phyloP scores from a whole-genome alignment of 805 yeast species.

The Teunomyces lycoperdinae region DNA sequence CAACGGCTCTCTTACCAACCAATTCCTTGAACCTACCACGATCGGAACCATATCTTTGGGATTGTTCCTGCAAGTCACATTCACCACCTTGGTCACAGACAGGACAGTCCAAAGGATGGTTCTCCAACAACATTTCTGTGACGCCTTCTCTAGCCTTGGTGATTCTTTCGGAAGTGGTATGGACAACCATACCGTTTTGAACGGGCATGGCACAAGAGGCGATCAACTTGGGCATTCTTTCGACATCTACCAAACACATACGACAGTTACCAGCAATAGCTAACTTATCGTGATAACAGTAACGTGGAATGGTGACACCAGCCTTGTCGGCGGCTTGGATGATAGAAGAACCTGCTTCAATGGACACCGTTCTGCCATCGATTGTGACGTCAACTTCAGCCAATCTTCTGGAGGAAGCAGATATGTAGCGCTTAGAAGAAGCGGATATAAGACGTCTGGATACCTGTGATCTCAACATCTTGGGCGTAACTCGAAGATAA shows the following conservation, averaged over 20 bases:
- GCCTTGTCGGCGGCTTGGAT: conserved; percentile 92
- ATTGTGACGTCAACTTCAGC: conserved; percentile 58
- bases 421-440: conserved; percentile 26
- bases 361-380: conserved; percentile 72
- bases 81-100: conserved; percentile 95
- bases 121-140: conserved; percentile 81
- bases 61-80: conserved; percentile 88
- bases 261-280: conserved; percentile 92
- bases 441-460: conserved; percentile 7
- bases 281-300: conserved; percentile 87
- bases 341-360: conserved; percentile 84
- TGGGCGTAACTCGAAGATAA: conserved; percentile 1
- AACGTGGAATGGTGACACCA: conserved; percentile 83
- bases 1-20: conserved; percentile 84
- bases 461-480: conserved; percentile 7
- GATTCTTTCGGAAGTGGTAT: conserved; percentile 74
- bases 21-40: conserved; percentile 82
- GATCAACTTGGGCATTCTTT: conserved; percentile 83
- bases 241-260: conserved; percentile 89
- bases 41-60: conserved; percentile 78
- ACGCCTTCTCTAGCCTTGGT: conserved; percentile 86
- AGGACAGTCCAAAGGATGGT: conserved; percentile 91
- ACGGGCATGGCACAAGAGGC: conserved; percentile 93
- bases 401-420: conserved; percentile 27
- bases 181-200: conserved; percentile 84